Evolutionary conservation across 805 yeast species (phyloP), one percentile per base, ranked within the genome.

Genomic region (Suhomyces vadensis): DNA sequence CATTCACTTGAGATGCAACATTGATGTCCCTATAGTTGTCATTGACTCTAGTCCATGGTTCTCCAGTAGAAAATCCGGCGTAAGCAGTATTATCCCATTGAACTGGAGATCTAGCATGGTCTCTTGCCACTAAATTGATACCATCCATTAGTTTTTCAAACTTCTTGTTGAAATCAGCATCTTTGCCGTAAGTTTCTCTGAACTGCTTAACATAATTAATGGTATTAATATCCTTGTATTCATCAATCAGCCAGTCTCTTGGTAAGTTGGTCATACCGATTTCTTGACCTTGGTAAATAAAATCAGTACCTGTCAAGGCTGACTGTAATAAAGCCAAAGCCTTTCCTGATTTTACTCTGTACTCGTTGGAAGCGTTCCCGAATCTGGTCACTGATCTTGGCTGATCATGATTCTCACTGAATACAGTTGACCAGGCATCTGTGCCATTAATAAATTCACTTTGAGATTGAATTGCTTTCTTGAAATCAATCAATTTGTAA

Each of bases 281-380:
- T 53, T 79, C 85, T 57, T 79, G 85, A 36, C 84, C 85, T 60
- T 79, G 83, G 60, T 78, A 79, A 31, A 79, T 61, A 61, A 65
- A 79, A 42, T 77, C 58, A n/a, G 84, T 78, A 36, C 85, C 83
- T 22, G 79, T 72, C 50, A 77, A 65, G 11, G 80, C 51, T 6
- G 67, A 39, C 47, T 73, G 70, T 54, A 79, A 57, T 36, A 73
- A 45, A n/a, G 79, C 70, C 49, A 79, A 56, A 56, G 77, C 56
- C 59, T 79, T 79, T 23, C 78, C 78, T 23, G 78, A 67, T 41
- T 60, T 55, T 40, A 54, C 63, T 36, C 71, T 57, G 51, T 49
- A 63, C 23, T 44, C 26, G 11, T 45, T 44, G 21, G 68, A 58
- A 41, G 68, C 73, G 57, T 69, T 65, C 35, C 79, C 81, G 55